A percentile compares a stretch with the other conserved stretches of the same genome.
Evolutionary conservation across 805 yeast genomes (phyloP).

Genomic region (Peterozyma xylosa): DNA sequence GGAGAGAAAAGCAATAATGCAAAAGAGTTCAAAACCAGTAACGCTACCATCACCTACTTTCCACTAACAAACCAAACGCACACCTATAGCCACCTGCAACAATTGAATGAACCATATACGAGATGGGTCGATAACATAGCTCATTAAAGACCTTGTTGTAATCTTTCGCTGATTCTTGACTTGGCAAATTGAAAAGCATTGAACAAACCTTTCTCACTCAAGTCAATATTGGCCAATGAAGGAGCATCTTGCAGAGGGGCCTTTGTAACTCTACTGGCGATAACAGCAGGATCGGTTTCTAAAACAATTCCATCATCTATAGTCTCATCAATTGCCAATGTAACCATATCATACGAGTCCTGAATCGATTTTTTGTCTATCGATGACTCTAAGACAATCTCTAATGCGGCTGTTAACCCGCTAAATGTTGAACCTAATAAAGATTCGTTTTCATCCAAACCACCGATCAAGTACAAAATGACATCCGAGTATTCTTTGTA

Average conservation of each 20-base stretch:
- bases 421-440: constrained; percentile 67
- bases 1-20: too few species aligned
- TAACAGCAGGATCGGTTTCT: constrained; percentile 81
- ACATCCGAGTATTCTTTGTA: constrained; percentile 82
- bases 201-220: constrained; percentile 68
- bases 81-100: too few species aligned
- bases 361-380: constrained; percentile 73
- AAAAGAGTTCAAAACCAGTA: too few species aligned
- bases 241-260: constrained; percentile 67
- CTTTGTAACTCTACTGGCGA: constrained; percentile 86
- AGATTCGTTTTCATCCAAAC: constrained; percentile 78
- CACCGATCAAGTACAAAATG: constrained; percentile 63
- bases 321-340: constrained; percentile 85
- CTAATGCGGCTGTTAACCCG: constrained; percentile 77
- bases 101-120: too few species aligned
- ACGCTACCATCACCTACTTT: too few species aligned
- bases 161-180: constrained; percentile 44
- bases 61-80: too few species aligned
- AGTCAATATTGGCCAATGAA: constrained; percentile 51
- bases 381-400: constrained; percentile 59
- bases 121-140: too few species aligned
- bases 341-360: constrained; percentile 79
- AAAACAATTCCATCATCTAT: constrained; percentile 90
- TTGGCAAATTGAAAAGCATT: constrained; percentile 86
- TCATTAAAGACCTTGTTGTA: constrained; percentile 23